Evolutionary conservation across 805 yeast species (phyloP).

Genomic region (Alloascoidea africana): DNA sequence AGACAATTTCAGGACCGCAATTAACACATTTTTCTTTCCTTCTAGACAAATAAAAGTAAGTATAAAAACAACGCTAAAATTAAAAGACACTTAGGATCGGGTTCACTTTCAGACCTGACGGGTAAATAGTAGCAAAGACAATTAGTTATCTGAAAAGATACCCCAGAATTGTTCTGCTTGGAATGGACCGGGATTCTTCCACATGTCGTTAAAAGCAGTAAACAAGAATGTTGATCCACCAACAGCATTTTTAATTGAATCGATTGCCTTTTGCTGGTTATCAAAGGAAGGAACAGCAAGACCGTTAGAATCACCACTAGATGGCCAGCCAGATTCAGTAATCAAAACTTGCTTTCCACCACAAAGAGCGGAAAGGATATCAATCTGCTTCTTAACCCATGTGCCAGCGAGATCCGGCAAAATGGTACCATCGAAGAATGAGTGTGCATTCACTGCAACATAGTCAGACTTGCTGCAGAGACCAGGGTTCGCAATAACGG

Average conservation of each 20-base stretch:
- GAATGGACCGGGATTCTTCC: constrained; percentile 37
- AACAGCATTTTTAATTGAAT: constrained; percentile 24
- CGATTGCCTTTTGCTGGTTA: constrained; percentile 31
- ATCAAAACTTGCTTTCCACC: constrained; percentile 34
- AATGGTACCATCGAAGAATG: constrained; percentile 42
- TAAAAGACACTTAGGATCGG: too few species aligned
- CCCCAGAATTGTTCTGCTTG: constrained; percentile 30
- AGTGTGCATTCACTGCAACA: constrained; percentile 47
- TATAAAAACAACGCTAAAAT: too few species aligned
- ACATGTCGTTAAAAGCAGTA: constrained; percentile 38
- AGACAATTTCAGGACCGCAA: too few species aligned
- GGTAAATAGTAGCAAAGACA: too few species aligned
- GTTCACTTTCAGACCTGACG: too few species aligned
- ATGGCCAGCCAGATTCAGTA: constrained; percentile 55
- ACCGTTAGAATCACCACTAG: constrained; percentile 34
- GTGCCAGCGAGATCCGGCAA: constrained; percentile 36
- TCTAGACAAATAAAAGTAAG: too few species aligned
- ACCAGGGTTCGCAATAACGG: constrained; percentile 28
- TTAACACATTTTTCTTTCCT: too few species aligned
- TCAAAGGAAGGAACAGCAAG: constrained; percentile 30
- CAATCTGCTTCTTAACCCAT: constrained; percentile 32
- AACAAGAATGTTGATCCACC: constrained; percentile 34
- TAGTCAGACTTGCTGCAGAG: constrained; percentile 40
- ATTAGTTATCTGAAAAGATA: too few species aligned
- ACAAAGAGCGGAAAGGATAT: constrained; percentile 26